Conservation (phyloP, 106 monocot genomes). For the Dendrobium nobile region DNA sequence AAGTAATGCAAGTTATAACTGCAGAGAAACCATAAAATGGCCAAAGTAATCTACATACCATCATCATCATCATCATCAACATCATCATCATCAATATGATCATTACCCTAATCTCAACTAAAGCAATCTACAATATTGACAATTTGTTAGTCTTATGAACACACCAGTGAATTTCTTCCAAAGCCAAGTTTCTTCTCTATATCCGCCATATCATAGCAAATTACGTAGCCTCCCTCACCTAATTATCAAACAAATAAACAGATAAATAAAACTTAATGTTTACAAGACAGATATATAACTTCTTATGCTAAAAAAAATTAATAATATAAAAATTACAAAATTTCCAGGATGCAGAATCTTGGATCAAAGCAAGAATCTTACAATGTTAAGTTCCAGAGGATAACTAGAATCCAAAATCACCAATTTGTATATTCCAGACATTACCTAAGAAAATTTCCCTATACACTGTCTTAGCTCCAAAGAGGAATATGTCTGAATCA, state of each 20-base stretch:
- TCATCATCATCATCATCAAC: neutral
- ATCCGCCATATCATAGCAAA: constrained; percentile 88
- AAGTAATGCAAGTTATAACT: neutral
- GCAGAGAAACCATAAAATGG: neutral
- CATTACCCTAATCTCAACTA: neutral
- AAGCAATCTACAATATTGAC: neutral
- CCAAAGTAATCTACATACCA: neutral
- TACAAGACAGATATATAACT: neutral
- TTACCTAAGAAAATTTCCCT: constrained; percentile 76
- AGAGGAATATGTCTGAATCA: constrained; percentile 89
- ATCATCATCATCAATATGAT: neutral
- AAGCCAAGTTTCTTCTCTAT: constrained; percentile 81
- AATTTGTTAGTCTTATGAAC: constrained; percentile 9
- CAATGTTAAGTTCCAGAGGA: neutral
- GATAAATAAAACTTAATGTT: neutral
- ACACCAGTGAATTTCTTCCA: constrained; percentile 87
- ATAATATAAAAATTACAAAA: neutral
- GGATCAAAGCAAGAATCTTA: neutral
- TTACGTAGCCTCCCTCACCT: constrained; percentile 74
- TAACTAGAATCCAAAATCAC: neutral
- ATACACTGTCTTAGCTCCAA: constrained; percentile 94
- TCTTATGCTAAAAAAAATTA: neutral
- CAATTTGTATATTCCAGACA: constrained; percentile 2
- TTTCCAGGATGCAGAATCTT: neutral
- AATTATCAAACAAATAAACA: constrained; percentile 11